A percentile compares a stretch with the other conserved stretches of the same genome.
Conservation (phyloP, 1,139 yeast genomes). For the Pichia inconspicua region DNA sequence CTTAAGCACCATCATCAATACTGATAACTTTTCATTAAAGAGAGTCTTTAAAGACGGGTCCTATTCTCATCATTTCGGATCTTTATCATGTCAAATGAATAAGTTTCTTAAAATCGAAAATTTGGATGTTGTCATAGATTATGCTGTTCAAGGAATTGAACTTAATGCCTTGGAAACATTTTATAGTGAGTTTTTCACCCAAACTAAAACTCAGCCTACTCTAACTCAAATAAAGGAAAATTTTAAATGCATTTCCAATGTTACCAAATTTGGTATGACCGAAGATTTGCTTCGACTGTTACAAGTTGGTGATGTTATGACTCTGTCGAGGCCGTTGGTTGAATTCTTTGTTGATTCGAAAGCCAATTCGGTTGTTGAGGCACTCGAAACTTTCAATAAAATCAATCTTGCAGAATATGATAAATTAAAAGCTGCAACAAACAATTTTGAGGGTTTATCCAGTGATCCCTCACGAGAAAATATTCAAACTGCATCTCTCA, state of each 20-base stretch:
- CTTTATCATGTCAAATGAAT: constrained; percentile 52
- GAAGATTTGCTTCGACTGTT: constrained; percentile 58
- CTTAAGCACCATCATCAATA: constrained; percentile 57
- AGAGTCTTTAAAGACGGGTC: constrained; percentile 65
- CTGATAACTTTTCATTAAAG: constrained; percentile 47
- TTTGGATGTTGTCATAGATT: constrained; percentile 48
- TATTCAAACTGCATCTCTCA: neutral
- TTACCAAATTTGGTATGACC: constrained; percentile 54
- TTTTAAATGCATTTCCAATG: constrained; percentile 33
- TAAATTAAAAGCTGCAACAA: neutral
- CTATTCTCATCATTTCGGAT: constrained; percentile 52
- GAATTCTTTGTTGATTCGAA: constrained; percentile 40
- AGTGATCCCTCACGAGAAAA: neutral
- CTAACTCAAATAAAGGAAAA: constrained; percentile 20
- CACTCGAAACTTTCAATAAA: constrained; percentile 45
- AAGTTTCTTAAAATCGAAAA: constrained; percentile 60
- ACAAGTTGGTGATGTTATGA: constrained; percentile 73
- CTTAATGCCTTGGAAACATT: constrained; percentile 29
- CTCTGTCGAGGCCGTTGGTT: constrained; percentile 59
- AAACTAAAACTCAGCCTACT: constrained; percentile 16
- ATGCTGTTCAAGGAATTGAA: constrained; percentile 36
- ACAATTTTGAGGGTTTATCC: neutral
- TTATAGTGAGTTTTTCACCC: constrained; percentile 8
- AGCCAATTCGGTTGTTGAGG: constrained; percentile 49
- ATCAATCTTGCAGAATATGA: neutral